Conservation (phyloP, 257 asterid genomes). For the Solanum habrochaites region DNA sequence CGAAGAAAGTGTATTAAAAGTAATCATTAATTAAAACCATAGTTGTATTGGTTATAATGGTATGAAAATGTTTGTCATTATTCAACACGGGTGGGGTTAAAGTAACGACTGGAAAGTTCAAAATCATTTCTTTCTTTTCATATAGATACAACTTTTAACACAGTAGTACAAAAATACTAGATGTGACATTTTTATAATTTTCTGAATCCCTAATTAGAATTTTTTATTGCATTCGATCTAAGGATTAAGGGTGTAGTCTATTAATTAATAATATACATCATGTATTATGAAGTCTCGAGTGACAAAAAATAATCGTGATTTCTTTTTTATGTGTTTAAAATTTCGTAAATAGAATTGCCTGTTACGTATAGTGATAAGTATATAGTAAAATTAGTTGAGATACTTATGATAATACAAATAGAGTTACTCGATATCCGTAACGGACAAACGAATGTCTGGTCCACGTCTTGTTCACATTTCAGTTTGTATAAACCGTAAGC, state of each 20-base stretch:
- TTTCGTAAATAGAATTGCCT: fast-evolving
- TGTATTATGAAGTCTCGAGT: not conserved
- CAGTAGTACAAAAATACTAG: not conserved
- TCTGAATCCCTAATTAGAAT: not conserved
- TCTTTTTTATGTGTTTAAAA: fast-evolving
- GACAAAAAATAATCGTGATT: fast-evolving
- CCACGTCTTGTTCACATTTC: not conserved
- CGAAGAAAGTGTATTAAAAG: not conserved
- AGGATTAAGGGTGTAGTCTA: not conserved
- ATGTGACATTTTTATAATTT: not conserved
- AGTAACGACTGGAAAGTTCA: not conserved
- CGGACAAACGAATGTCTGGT: not conserved
- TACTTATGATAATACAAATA: fast-evolving
- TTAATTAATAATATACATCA: not conserved
- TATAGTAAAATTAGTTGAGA: no score
- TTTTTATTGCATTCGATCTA: not conserved
- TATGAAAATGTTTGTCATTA: not conserved
- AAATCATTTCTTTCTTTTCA: not conserved
- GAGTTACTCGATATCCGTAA: not conserved
- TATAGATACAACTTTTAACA: not conserved
- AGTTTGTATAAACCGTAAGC: not conserved
- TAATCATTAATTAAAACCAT: not conserved
- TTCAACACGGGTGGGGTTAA: not conserved
- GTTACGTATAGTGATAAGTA: no score
- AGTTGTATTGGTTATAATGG: not conserved